These are phyloP conservation scores for Aspergillus saccharolyticus DNA, from an alignment of 495 filamentous ascomycete genomes.

Conservation along the genomic window DNA sequence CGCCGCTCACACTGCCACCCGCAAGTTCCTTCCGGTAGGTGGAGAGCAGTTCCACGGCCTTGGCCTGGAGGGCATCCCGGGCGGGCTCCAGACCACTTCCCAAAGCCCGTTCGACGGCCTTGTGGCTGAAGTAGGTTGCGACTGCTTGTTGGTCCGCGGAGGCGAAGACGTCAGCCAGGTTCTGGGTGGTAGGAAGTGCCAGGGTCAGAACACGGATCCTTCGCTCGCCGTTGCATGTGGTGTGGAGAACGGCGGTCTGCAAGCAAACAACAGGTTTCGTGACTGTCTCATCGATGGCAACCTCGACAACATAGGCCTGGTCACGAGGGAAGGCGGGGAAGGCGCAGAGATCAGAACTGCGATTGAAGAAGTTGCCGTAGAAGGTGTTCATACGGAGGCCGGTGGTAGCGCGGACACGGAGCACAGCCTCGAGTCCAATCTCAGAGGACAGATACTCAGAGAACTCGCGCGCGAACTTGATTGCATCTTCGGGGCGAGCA, in stretches of 20 bases:
- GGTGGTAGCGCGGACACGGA: conserved; percentile 91
- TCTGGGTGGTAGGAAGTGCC: conserved; percentile 86
- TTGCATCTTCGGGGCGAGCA: conserved; percentile 83
- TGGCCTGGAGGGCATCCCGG: conserved; percentile 81
- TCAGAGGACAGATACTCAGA: conserved; percentile 93
- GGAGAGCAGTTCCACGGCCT: conserved; percentile 85
- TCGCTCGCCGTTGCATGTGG: conserved; percentile 94
- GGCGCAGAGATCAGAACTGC: conserved; percentile 91
- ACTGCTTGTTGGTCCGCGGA: conserved; percentile 92
- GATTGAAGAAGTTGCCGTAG: conserved; percentile 99
- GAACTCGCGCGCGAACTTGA: conserved; percentile 96
- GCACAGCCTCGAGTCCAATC: conserved; percentile 92
- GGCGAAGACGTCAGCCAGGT: conserved; percentile 84
- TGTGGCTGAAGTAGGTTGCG: conserved; percentile 92
- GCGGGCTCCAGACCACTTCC: conserved; percentile 85
- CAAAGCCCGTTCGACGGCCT: conserved; percentile 87
- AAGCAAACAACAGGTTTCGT: conserved; percentile 91
- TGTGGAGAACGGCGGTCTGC: conserved; percentile 96
- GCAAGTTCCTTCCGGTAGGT: conserved; percentile 97
- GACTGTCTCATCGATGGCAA: conserved; percentile 92
- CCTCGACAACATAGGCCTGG: conserved; percentile 97
- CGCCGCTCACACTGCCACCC: conserved; percentile 88
- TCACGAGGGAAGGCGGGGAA: conserved; percentile 97
- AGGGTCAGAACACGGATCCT: conserved; percentile 93
- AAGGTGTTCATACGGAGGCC: conserved; percentile 95